Evolutionary conservation across 2,329 filamentous ascomycete species (phyloP), one percentile per base, ranked within the genome.

Genomic region (Trichoderma arundinaceum): DNA sequence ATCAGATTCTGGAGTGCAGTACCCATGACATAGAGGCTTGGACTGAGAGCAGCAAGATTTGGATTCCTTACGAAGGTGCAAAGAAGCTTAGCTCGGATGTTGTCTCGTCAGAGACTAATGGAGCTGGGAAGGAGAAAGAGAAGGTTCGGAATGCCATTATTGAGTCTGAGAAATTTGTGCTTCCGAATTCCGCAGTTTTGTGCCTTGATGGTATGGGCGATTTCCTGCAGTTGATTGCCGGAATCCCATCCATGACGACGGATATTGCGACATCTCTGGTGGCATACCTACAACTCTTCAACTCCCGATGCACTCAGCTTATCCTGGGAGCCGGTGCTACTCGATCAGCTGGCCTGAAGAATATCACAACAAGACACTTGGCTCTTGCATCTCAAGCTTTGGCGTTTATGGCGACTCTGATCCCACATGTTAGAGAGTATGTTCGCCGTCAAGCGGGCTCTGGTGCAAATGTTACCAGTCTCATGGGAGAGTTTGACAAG

Each of bases 251-350:
- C 67, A 94, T 97, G 87, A 91, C 92, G 1, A 83, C 89, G 2
- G 93, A 97, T 66, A 89, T 97, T 61, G 91, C 92, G 0, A 82
- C 86, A 2, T 90, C 89, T 0, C 85, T 99, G 10, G 82, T 97
- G 48, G 90, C 95, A 22, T 96, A 96, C 74, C 84, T 98, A 13
- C 92, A 95, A 70, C 84, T 96, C 4, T 99, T 98, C 83, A 97
- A 99, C 77, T 97, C 93, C 2, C 90, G 95, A 19, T 94, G 94
- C 66, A 96, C 91, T n/a, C 95, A 99, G 75, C 86, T 99, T 66
- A 97, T 99, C 69, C 88, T 99, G 7, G 95, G 95, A 1, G 95
- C 95, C 1, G 95, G 95, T 4, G 95, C 95, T 4, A 97, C 92
- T 5, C 85, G 88, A 41, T 93, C 91, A 28, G 95, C 94, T 1